Conservation (phyloP, 2,329 filamentous ascomycete genomes). For the Juglanconis oblonga region DNA sequence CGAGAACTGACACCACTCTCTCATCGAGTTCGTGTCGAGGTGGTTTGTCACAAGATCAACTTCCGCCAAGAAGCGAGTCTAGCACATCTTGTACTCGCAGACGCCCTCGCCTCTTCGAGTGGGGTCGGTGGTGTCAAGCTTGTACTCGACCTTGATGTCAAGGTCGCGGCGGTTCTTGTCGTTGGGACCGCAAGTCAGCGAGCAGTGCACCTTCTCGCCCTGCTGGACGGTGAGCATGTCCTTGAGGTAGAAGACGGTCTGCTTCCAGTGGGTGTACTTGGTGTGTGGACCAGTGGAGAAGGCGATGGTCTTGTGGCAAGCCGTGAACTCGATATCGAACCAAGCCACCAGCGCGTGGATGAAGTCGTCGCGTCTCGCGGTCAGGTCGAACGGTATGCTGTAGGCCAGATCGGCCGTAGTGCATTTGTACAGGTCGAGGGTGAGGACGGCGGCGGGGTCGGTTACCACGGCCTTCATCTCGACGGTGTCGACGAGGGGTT, state of each 20-base stretch:
- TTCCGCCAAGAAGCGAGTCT: conserved; percentile 22
- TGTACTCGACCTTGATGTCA: conserved; percentile 84
- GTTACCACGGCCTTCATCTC: conserved; percentile 97
- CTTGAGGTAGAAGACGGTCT: conserved; percentile 96
- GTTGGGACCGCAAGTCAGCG: conserved; percentile 81
- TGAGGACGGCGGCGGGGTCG: conserved; percentile 80
- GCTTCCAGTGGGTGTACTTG: conserved; percentile 99
- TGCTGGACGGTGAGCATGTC: conserved; percentile 90
- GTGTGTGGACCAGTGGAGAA: conserved; percentile 98
- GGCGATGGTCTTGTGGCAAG: conserved; percentile 95
- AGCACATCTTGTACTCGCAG: conserved; percentile 80
- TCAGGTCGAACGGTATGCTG: conserved; percentile 71
- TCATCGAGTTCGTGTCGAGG: background rate
- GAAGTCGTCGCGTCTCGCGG: conserved; percentile 83
- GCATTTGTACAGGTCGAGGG: conserved; percentile 91
- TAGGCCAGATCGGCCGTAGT: conserved; percentile 81
- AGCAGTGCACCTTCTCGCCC: conserved; percentile 74
- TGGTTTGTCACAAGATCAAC: background rate
- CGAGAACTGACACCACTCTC: too few relatives aligned
- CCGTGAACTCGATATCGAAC: conserved; percentile 99
- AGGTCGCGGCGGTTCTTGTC: conserved; percentile 92
- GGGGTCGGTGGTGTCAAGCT: conserved; percentile 71
- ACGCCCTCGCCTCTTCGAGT: conserved; percentile 66
- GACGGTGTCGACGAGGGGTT: conserved; percentile 96
- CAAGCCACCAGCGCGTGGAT: conserved; percentile 94